Percentiles rank a stretch among this genome's conserved stretches.
Conservation (phyloP, 148 eudicot species). For the Fagopyrum tataricum region DNA sequence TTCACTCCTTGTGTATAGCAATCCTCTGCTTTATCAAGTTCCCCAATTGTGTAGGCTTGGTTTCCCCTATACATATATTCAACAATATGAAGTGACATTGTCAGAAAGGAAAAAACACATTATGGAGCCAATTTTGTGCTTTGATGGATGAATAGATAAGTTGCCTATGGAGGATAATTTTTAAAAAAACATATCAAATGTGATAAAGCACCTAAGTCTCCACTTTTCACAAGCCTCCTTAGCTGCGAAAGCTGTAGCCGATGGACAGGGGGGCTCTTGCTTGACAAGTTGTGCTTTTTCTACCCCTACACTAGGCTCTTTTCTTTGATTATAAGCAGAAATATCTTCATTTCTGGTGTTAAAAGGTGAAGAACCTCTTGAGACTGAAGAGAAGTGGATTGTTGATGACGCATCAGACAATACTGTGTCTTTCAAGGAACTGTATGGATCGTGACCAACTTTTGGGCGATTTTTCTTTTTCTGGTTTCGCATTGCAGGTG, state of each 20-base stretch:
- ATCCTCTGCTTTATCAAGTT: conserved; percentile 73
- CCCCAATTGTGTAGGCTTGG: conserved; percentile 84
- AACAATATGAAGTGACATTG: conserved; percentile 7
- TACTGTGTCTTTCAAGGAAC: conserved; percentile 26
- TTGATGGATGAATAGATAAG: background rate
- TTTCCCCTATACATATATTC: conserved; percentile 54
- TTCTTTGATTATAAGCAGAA: conserved; percentile 27
- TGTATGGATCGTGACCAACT: conserved; percentile 36
- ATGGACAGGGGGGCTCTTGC: conserved; percentile 26
- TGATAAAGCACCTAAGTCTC: conserved; percentile 65
- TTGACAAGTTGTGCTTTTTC: conserved; percentile 22
- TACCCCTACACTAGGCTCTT: conserved; percentile 18
- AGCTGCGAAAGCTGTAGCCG: conserved; percentile 57
- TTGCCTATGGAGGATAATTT: background rate
- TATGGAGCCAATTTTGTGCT: background rate
- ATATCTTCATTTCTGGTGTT: conserved; percentile 31
- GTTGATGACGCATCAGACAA: conserved; percentile 39
- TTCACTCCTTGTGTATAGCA: conserved; percentile 79
- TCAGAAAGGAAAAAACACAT: background rate
- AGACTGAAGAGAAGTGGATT: conserved; percentile 34
- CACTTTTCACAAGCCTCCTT: conserved; percentile 96
- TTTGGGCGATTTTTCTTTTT: conserved; percentile 64
- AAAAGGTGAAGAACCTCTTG: conserved; percentile 39
- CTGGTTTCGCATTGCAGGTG: conserved; percentile 32
- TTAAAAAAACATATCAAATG: background rate